Conservation (phyloP, 2,329 filamentous ascomycete species). For the Scopulariopsis brevicaulis region DNA sequence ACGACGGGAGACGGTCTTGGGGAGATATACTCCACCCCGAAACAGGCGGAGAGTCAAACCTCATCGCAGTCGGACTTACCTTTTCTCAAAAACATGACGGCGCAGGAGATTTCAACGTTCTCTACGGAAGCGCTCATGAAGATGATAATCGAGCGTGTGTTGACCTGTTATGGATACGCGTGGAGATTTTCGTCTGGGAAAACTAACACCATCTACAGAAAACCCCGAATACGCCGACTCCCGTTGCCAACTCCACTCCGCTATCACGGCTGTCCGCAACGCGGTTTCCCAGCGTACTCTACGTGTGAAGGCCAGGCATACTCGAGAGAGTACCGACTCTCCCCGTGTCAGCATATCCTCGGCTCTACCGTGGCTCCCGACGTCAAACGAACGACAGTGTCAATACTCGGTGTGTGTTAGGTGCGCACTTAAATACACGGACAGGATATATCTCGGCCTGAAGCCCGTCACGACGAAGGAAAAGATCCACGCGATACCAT, state of each 20-base stretch:
- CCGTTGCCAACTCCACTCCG: constrained; percentile 1
- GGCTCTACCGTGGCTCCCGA: not conserved
- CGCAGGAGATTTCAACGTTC: not conserved
- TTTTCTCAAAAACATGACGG: not conserved
- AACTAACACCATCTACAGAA: not conserved
- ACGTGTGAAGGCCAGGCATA: not conserved
- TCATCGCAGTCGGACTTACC: not conserved
- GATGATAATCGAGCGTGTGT: constrained; percentile 1
- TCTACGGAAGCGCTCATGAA: not conserved
- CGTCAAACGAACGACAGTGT: constrained; percentile 26
- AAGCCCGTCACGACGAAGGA: constrained; percentile 28
- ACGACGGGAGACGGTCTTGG: not conserved
- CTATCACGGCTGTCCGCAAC: not conserved
- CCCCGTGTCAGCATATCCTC: not conserved
- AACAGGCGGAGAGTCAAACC: not conserved
- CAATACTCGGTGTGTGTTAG: constrained; percentile 35
- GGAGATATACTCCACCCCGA: not conserved
- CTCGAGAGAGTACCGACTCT: not conserved
- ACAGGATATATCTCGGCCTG: constrained; percentile 39
- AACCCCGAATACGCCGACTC: not conserved
- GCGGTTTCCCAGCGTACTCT: not conserved
- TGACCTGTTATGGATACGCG: not conserved
- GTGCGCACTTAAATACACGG: constrained; percentile 31
- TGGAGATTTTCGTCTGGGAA: not conserved
- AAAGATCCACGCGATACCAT: not conserved